Evolutionary conservation across 2,329 filamentous ascomycete species (phyloP), one percentile per base, ranked within the genome.

Genomic region (Didymella lethalis): DNA sequence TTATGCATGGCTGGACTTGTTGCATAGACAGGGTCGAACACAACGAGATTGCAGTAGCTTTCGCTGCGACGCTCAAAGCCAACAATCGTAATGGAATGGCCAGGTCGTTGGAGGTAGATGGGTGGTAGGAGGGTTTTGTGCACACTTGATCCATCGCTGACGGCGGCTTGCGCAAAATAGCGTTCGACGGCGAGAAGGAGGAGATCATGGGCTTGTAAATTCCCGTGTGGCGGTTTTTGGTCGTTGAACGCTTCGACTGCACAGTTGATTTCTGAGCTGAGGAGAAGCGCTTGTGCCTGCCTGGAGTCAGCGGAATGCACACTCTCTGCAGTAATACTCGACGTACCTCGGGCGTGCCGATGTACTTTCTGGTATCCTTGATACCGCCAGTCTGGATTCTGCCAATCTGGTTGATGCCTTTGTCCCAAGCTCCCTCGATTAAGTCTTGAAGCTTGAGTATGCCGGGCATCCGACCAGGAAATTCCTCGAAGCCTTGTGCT

Each of bases 31-130:
- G 94, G 93, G 73, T 98, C 93, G 73, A 97, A 96, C 12, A 97
- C 90, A 0, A 98, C 81, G 18, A 98, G 80, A 65, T 91, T 90
- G 50, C 83, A 80, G 18, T 81, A 80, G 26, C 90, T 90, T 59
- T 89, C 83, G 32, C 78, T 81, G 28, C 84, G 85, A 64, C 85
- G 86, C 76, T 97, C 93, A 26, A 96, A 83, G 0, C 94, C 94
- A 54, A 98, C 83, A 50, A 98, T 92, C 0, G 92, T 96, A 81
- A 97, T 83, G 1, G 93, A 97, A 75, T 98, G 94, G 2, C 93
- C 92, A 84, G 88, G 87, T 67, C 95, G 91, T 73, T 98, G 94
- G 62, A 97, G 88, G 77, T 97, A 98, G 40, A 98, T 88, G 0
- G 95, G 93, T 38, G 94, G 88, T 7, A 94, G 80, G 14, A 82